Percentiles rank a stretch among this genome's conserved stretches.
Evolutionary conservation across 257 asterid species (phyloP).

Genomic region (Perilla frutescens): DNA sequence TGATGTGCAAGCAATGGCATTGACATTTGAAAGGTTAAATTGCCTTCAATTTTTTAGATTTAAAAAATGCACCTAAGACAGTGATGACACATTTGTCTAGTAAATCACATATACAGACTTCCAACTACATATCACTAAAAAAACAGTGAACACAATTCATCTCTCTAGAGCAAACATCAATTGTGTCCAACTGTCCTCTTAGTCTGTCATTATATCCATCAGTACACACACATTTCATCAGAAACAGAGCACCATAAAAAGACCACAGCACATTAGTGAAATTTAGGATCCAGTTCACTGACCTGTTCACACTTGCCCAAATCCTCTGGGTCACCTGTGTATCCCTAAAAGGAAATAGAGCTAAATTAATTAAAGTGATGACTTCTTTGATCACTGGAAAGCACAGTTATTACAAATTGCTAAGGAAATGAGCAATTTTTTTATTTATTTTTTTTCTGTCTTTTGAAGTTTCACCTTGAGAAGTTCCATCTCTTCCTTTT

Average conservation of each 20-base stretch:
- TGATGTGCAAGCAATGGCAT: no score
- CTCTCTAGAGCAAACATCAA: no score
- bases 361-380: conserved; percentile 30
- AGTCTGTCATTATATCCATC: no score
- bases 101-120: no score
- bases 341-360: conserved; percentile 53
- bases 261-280: conserved; percentile 15
- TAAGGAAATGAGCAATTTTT: conserved; percentile 20
- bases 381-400: conserved; percentile 18
- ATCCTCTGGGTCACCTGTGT: conserved; percentile 77
- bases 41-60: no score
- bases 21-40: no score
- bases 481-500: conserved; percentile 95
- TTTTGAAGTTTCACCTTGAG: conserved; percentile 68
- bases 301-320: conserved; percentile 99
- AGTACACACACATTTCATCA: conserved; percentile 24
- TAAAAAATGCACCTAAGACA: no score
- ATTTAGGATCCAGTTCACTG: conserved; percentile 31
- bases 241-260: conserved; percentile 14
- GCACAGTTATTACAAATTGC: conserved; percentile 2
- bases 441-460: background rate
- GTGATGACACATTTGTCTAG: no score
- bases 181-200: no score
- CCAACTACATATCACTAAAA: no score
- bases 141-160: no score